phyloP scores from a whole-genome alignment of 352 stramenopile species.

The Thraustotheca clavata region DNA sequence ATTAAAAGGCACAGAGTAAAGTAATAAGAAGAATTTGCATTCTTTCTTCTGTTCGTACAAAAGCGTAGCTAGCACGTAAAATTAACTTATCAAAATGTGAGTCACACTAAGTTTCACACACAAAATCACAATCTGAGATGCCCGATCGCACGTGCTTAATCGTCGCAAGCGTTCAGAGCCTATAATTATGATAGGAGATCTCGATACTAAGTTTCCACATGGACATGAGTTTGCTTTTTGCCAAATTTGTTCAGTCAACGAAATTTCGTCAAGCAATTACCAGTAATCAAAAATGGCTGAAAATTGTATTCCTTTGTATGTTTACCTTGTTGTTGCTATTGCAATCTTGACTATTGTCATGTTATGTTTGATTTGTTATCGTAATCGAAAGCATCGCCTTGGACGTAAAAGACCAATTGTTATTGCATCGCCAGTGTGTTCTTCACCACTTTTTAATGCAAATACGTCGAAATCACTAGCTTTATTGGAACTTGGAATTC shows the following conservation, averaged over 20 bases:
- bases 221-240: too few species aligned
- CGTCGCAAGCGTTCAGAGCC: neutral
- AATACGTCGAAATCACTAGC: neutral
- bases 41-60: neutral
- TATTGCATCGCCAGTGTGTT: neutral
- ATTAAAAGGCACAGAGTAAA: neutral
- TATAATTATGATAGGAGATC: too few species aligned
- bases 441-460: neutral
- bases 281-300: too few species aligned
- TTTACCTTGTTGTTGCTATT: too few species aligned
- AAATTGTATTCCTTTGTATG: too few species aligned
- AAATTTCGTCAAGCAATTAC: too few species aligned
- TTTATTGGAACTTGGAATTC: neutral
- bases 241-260: too few species aligned
- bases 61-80: too few species aligned
- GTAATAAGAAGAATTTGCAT: neutral
- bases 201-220: too few species aligned
- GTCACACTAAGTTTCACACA: neutral
- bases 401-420: neutral
- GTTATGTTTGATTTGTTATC: too few species aligned
- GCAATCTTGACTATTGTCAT: too few species aligned
- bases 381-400: neutral
- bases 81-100: too few species aligned
- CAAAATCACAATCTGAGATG: slow-evolving; percentile 2
- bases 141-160: neutral